Base-by-base conservation (phyloP, 352 stramenopile species). In the Globisporangium acanthophoron region DNA sequence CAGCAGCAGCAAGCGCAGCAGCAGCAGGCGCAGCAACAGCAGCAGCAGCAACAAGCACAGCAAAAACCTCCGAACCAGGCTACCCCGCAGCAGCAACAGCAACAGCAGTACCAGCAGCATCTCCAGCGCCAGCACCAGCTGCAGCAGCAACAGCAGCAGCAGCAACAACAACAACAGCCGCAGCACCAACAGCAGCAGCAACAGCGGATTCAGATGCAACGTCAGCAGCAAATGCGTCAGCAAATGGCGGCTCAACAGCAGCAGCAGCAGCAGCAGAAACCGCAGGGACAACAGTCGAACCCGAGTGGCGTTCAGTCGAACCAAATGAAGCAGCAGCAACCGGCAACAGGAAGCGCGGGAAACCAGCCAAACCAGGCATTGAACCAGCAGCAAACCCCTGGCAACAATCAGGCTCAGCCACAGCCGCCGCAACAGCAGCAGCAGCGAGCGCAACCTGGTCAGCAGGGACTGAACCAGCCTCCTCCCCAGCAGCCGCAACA, bases 41-140 rank as follows among this genome's bases (percentile, higher is more conserved):
- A 53, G 16, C 58, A 61, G 33, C 59, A 56, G 29, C 60, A 64
- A 53, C n/a, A 56, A 21, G 59, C 60, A 16, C 62, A 61, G 24
- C 62, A 68, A 16, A 61, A 69, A 13, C n/a, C 46, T 37, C 15
- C 46, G 16, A 61, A 46, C 48, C 56, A 52, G n/a, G 51, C 59
- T 40, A 49, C n/a, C 13, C 41, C 15, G 67, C 84, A 44, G 41
- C 53, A 85, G 20, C 75, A 83, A 54, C 66, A 76, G 54, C 77
- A 85, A 52, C 72, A 80, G 24, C 66, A 66, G 21, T 65, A 74
- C 27, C 74, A 85, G 40, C 78, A 84, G 54, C 74, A 85, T 41
- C 75, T 84, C 56, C 70, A 83, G 54, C 71, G 78, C 16, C 78
- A 86, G 37, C 75, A 86, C 56, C 74, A 79, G 48, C 65, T 69